Base-by-base conservation (phyloP, 2,329 filamentous ascomycete species). In the Colletotrichum somersetense region DNA sequence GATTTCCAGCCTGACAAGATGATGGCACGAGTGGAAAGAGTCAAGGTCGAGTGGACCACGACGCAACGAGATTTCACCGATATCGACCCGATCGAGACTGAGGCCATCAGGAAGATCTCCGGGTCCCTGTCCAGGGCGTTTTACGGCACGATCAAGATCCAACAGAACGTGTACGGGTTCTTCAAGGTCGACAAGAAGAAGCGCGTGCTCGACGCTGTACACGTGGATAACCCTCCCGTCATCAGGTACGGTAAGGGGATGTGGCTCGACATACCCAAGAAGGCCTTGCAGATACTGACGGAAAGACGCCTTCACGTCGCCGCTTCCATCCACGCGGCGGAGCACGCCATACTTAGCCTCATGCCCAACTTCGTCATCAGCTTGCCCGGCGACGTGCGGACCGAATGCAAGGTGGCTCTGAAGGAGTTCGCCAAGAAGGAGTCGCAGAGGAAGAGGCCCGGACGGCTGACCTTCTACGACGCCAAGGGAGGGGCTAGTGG, bases 11-110 rank as follows among this genome's bases (percentile, higher is more conserved):
- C 93, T 1, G 93, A 96, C 44, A 88, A 88, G 73, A 91, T 91
- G 78, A 91, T 98, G 75, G 96, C 96, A 5, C 93, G 93, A 75
- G 96, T 99, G 5, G 92, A 96, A 81, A 89, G 90, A 72, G 96
- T 98, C 62, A 93, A 93, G 74, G 95, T 98, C 38, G 94, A 98
- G 78, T 99, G 95, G 95, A 97, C 92, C 1, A 99, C 96, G 0
- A 90, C 92, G 78, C 96, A 98, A 80, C 91, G 96, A 56, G 96
- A 98, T 80, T 98, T 89, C 80, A 98, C 95, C 0, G 95, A 98
- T 78, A 92, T 98, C 69, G 96, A 98, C 79, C 95, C 96, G 0
- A 88, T 97, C 40, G 95, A 97, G 81, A 98, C 94, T 0, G 94
- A 98, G 83, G 91, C 92, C 2, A 95, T 97, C 74, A 91, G 94